Conservation (phyloP, 441 rosid genomes). For the Bruguiera hainesii region DNA sequence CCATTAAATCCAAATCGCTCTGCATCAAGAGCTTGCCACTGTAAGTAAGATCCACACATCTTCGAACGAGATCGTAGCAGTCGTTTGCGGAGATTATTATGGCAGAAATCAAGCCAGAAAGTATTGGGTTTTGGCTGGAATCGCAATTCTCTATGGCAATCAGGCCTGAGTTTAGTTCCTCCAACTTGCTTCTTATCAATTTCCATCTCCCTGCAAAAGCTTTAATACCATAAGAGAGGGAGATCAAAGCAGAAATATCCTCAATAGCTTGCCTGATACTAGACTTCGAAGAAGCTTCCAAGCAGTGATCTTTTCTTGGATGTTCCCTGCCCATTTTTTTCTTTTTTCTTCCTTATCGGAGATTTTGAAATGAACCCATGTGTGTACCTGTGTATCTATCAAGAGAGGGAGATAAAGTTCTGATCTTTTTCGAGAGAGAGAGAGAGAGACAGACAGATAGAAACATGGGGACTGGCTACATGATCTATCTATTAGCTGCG, state of each 20-base stretch:
- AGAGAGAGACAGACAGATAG: constrained; percentile 15
- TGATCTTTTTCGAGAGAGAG: neutral
- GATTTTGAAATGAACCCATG: constrained; percentile 41
- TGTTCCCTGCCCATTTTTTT: constrained; percentile 40
- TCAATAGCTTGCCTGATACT: constrained; percentile 47
- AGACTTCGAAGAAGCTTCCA: constrained; percentile 26
- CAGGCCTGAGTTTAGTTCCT: constrained; percentile 68
- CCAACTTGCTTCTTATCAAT: constrained; percentile 59
- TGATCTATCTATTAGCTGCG: neutral
- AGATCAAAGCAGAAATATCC: constrained; percentile 60
- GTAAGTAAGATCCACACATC: constrained; percentile 70
- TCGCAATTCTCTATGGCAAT: constrained; percentile 49
- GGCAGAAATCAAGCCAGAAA: constrained; percentile 45
- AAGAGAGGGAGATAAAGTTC: constrained; percentile 16
- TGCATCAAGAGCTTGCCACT: constrained; percentile 97
- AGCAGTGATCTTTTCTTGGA: constrained; percentile 16
- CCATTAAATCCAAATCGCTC: constrained; percentile 76
- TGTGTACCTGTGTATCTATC: constrained; percentile 2
- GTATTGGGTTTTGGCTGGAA: constrained; percentile 44
- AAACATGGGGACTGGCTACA: neutral
- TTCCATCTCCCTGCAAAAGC: constrained; percentile 85
- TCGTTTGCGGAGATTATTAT: constrained; percentile 40
- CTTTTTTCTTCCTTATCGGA: neutral
- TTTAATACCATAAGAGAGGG: constrained; percentile 63
- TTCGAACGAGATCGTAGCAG: constrained; percentile 61